Conservation (phyloP, 164 flowering plant species). For the Annona cherimola region DNA sequence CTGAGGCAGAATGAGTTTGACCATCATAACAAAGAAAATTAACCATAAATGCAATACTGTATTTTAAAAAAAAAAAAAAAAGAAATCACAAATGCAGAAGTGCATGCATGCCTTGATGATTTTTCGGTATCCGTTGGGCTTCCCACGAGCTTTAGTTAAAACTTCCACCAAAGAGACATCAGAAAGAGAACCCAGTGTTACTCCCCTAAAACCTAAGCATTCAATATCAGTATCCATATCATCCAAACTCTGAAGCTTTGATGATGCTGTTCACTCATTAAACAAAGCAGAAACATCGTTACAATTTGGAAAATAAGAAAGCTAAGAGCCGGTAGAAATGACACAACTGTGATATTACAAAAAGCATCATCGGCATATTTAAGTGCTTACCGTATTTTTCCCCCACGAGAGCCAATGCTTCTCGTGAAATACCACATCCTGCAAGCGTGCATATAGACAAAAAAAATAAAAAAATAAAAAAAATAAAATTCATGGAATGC, state of each 20-base stretch:
- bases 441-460: slow-evolving; percentile 18
- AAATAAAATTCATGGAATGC: background rate
- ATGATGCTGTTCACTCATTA: slow-evolving; percentile 56
- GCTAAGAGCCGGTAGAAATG: background rate
- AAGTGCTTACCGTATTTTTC: slow-evolving; percentile 64
- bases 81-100: background rate
- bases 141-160: slow-evolving; percentile 69
- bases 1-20: slow-evolving; percentile 29
- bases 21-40: background rate
- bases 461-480: slow-evolving; percentile 1
- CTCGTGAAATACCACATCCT: slow-evolving; percentile 86
- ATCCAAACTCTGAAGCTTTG: slow-evolving; percentile 46
- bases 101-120: slow-evolving; percentile 61
- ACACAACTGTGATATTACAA: background rate
- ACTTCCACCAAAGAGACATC: slow-evolving; percentile 78
- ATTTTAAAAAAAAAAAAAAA: background rate
- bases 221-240: slow-evolving; percentile 33
- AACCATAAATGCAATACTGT: background rate
- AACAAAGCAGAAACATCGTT: slow-evolving; percentile 8
- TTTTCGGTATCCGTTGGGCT: slow-evolving; percentile 90
- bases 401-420: slow-evolving; percentile 77
- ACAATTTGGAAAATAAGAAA: background rate
- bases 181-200: slow-evolving; percentile 82
- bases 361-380: background rate
- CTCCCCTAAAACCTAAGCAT: slow-evolving; percentile 80